Conservation (phyloP, 1,139 yeast species). For the Maudiozyma humilis region DNA sequence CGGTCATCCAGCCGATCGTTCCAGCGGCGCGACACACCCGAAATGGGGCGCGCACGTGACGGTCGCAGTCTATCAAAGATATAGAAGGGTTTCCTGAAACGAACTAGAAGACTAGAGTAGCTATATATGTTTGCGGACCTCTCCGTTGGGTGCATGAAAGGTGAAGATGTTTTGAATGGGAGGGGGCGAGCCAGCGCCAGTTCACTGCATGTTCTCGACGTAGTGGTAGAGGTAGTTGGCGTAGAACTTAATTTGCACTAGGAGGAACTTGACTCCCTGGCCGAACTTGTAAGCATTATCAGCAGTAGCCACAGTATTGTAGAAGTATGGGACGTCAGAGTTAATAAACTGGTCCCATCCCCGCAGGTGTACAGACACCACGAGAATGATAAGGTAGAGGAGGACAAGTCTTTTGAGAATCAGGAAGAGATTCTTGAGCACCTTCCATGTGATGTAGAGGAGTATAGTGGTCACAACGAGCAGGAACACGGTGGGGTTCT, state of each 20-base stretch:
- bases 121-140: too few relatives aligned
- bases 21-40: too few relatives aligned
- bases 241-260: constrained; percentile 5
- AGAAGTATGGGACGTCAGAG: constrained; percentile 7
- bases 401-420: constrained; percentile 9
- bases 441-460: constrained; percentile 7
- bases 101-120: too few relatives aligned
- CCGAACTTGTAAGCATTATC: constrained; percentile 5
- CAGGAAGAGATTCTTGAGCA: constrained; percentile 5
- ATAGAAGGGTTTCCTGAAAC: too few relatives aligned
- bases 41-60: too few relatives aligned
- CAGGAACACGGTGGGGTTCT: constrained; percentile 9
- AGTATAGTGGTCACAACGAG: neutral
- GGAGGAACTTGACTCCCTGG: neutral
- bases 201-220: neutral
- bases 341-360: constrained; percentile 9
- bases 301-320: neutral
- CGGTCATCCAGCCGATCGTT: too few relatives aligned
- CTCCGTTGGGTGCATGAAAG: too few relatives aligned
- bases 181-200: neutral
- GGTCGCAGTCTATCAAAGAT: too few relatives aligned
- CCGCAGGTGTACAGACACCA: constrained; percentile 9
- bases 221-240: neutral
- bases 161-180: neutral
- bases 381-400: constrained; percentile 2